Conservation (phyloP, 352 stramenopile species). For the Elongisporangium anandrum region DNA sequence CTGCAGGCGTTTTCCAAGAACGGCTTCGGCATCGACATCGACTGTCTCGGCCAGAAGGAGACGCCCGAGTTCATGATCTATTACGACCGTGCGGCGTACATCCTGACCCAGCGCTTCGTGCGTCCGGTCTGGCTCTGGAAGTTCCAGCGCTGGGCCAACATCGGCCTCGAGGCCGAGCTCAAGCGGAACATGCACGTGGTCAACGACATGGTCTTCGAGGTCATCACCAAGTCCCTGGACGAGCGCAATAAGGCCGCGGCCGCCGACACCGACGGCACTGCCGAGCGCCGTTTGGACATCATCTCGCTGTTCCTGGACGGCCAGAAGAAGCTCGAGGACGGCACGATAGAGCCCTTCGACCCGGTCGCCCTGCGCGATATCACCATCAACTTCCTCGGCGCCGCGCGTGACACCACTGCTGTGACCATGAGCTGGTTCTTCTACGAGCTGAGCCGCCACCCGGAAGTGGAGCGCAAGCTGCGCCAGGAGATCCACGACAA, state of each 20-base stretch:
- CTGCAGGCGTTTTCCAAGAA: slow-evolving; percentile 75
- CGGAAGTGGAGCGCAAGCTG: slow-evolving; percentile 34
- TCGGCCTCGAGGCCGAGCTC: slow-evolving; percentile 24
- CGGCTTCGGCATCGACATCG: slow-evolving; percentile 60
- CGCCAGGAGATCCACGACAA: slow-evolving; percentile 32
- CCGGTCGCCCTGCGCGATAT: slow-evolving; percentile 60
- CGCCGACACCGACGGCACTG: neutral
- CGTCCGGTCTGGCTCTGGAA: slow-evolving; percentile 44
- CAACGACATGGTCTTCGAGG: slow-evolving; percentile 10
- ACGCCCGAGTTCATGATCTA: slow-evolving; percentile 28
- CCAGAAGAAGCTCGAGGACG: neutral
- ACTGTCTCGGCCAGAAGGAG: slow-evolving; percentile 25
- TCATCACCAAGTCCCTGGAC: slow-evolving; percentile 15
- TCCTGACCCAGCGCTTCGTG: slow-evolving; percentile 30
- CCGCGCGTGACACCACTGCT: slow-evolving; percentile 61
- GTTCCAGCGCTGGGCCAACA: slow-evolving; percentile 30
- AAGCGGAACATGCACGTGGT: slow-evolving; percentile 16
- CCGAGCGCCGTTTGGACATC: slow-evolving; percentile 2
- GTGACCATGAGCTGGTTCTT: slow-evolving; percentile 55
- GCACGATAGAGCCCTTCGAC: slow-evolving; percentile 21
- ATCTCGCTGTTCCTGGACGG: slow-evolving; percentile 13
- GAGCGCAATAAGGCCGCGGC: slow-evolving; percentile 5
- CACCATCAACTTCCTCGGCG: slow-evolving; percentile 62
- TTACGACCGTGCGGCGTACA: slow-evolving; percentile 28
- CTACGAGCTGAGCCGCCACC: slow-evolving; percentile 69